Conservation (phyloP, 495 filamentous ascomycete species). For the Hypoxylon perforatum region DNA sequence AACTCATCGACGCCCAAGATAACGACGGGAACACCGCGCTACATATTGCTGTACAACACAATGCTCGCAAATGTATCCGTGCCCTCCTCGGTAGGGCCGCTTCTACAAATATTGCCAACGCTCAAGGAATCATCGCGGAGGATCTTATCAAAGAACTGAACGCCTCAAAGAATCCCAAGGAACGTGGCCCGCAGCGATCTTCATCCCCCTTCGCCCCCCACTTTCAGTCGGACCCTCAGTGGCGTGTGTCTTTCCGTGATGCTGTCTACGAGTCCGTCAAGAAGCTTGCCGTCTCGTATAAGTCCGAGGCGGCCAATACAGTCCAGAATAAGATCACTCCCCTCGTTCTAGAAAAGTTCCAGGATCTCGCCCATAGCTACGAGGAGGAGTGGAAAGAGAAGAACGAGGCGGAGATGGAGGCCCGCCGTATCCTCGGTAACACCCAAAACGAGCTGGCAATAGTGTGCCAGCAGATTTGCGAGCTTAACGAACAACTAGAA, state of each 20-base stretch:
- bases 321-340: slow-evolving; percentile 68
- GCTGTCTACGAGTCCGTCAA: slow-evolving; percentile 49
- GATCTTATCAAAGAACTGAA: slow-evolving; percentile 74
- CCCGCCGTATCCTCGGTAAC: slow-evolving; percentile 63
- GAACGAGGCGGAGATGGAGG: slow-evolving; percentile 67
- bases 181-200: slow-evolving; percentile 62
- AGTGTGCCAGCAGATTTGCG: slow-evolving; percentile 60
- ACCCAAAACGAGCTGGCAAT: slow-evolving; percentile 65
- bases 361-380: slow-evolving; percentile 66
- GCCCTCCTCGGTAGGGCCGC: slow-evolving; percentile 77
- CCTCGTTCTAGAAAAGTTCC: slow-evolving; percentile 65
- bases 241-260: slow-evolving; percentile 55
- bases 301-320: slow-evolving; percentile 68
- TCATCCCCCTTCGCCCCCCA: slow-evolving; percentile 72
- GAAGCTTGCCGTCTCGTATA: slow-evolving; percentile 52
- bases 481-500: slow-evolving; percentile 57
- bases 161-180: slow-evolving; percentile 55
- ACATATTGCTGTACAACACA: slow-evolving; percentile 84
- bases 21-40: slow-evolving; percentile 87
- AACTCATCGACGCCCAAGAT: slow-evolving; percentile 79
- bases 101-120: slow-evolving; percentile 80
- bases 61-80: slow-evolving; percentile 77
- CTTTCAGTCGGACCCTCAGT: slow-evolving; percentile 58
- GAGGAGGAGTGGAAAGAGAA: slow-evolving; percentile 70
- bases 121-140: slow-evolving; percentile 79